Evolutionary conservation across 768 basidiomycete species (phyloP).

Genomic region (Leucosporidium yakuticum): DNA sequence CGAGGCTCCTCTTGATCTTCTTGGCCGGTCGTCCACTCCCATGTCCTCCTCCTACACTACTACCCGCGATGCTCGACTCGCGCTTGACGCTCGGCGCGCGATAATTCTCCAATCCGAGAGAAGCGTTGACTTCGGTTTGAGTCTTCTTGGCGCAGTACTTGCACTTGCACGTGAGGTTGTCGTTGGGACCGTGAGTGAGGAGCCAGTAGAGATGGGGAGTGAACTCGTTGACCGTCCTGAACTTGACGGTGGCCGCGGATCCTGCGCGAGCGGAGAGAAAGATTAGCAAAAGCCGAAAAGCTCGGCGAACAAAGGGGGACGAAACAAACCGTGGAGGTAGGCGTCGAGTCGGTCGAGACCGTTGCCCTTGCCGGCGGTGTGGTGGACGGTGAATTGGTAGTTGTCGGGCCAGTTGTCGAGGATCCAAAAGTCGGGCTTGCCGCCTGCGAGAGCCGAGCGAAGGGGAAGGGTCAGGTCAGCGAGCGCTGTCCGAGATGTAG

Average conservation of each 20-base stretch:
- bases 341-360: constrained; percentile 59
- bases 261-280: constrained; percentile 46
- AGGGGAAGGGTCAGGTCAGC: constrained; percentile 10
- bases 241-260: constrained; percentile 47
- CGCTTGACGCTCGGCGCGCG: too few relatives aligned
- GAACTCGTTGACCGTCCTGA: constrained; percentile 79
- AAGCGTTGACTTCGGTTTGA: constrained; percentile 33
- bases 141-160: constrained; percentile 34
- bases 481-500: not conserved
- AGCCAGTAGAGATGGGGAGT: constrained; percentile 79
- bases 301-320: constrained; percentile 6
- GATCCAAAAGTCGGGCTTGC: constrained; percentile 49
- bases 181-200: constrained; percentile 43
- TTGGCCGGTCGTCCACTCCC: not conserved
- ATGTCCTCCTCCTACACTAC: not conserved
- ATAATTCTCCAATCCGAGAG: constrained; percentile 8
- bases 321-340: constrained; percentile 63
- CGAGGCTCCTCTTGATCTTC: not conserved
- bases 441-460: constrained; percentile 1
- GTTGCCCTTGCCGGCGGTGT: constrained; percentile 55
- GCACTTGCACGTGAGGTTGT: constrained; percentile 30
- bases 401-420: constrained; percentile 60
- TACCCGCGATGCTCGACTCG: too few relatives aligned
- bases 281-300: not conserved
- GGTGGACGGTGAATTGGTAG: constrained; percentile 68